These are phyloP conservation scores for Hemisphaericaspora subhashii DNA, from an alignment of 1,139 yeast species.

Conservation along the genomic window DNA sequence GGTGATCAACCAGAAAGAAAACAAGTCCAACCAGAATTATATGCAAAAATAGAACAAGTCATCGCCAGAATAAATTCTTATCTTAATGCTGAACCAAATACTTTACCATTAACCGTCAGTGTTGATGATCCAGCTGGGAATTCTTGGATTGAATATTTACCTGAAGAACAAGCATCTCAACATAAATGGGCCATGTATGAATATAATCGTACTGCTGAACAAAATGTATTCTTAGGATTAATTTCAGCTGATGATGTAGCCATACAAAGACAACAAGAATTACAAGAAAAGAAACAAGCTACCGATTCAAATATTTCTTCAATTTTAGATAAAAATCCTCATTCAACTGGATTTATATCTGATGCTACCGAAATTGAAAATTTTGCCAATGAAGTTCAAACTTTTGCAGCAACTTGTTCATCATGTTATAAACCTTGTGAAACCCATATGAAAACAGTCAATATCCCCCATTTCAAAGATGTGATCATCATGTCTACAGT, in stretches of 20 bases:
- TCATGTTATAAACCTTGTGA: constrained; percentile 79
- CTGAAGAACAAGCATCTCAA: constrained; percentile 58
- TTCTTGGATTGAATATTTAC: constrained; percentile 91
- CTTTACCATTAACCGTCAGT: constrained; percentile 75
- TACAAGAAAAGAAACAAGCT: constrained; percentile 36
- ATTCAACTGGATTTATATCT: constrained; percentile 57
- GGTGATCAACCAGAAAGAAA: constrained; percentile 82
- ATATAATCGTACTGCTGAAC: constrained; percentile 84
- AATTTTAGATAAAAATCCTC: constrained; percentile 39
- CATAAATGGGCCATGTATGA: constrained; percentile 91
- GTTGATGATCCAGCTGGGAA: constrained; percentile 97
- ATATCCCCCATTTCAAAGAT: constrained; percentile 97
- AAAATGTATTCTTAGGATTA: constrained; percentile 84
- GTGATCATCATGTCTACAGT: constrained; percentile 95
- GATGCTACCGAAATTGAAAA: constrained; percentile 83
- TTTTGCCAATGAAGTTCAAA: constrained; percentile 84
- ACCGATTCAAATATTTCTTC: constrained; percentile 17
- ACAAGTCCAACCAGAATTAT: constrained; percentile 67
- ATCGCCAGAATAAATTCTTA: constrained; percentile 58
- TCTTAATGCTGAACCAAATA: constrained; percentile 62
- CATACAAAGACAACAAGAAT: constrained; percentile 45
- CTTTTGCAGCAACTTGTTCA: constrained; percentile 90
- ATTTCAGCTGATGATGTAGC: constrained; percentile 78
- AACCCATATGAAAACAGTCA: constrained; percentile 95
- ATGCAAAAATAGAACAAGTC: constrained; percentile 72